A percentile compares a stretch with the other conserved stretches of the same genome.
Evolutionary conservation across 768 basidiomycete species (phyloP).

Genomic region (Rhodotorula paludigena): DNA sequence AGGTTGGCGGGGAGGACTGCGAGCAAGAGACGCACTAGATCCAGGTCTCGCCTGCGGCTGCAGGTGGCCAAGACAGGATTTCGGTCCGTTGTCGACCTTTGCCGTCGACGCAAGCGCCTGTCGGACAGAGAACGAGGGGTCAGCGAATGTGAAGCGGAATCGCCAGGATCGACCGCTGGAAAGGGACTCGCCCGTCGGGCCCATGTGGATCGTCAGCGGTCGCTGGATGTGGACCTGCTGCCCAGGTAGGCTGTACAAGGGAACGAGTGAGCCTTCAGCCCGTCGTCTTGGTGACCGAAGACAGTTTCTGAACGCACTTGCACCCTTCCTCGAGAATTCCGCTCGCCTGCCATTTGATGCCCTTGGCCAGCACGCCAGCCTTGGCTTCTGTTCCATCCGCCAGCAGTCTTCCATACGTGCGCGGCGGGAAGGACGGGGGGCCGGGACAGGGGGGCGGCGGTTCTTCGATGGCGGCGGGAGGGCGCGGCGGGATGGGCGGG

Average conservation of each 20-base stretch:
- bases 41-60: constrained; percentile 8
- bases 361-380: constrained; percentile 5
- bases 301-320: constrained; percentile 5
- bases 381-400: not conserved
- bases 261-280: not conserved
- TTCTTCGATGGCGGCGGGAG: not conserved
- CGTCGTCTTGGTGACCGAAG: not conserved
- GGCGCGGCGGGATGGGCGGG: not conserved
- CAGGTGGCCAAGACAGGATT: constrained; percentile 25
- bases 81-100: constrained; percentile 26
- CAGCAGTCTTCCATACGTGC: not conserved
- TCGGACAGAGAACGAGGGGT: too few species aligned
- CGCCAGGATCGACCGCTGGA: not conserved
- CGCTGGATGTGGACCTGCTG: constrained; percentile 3
- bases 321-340: constrained; percentile 10
- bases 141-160: not conserved
- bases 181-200: not conserved
- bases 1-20: not conserved
- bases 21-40: constrained; percentile 10
- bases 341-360: constrained; percentile 32
- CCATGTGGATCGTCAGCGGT: constrained; percentile 16
- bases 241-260: constrained; percentile 3
- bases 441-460: constrained; percentile 18
- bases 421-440: not conserved
- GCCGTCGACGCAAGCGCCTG: constrained; percentile 13